phyloP scores from a whole-genome alignment of 805 yeast genomes.

The Wickerhamiella dianesei region DNA sequence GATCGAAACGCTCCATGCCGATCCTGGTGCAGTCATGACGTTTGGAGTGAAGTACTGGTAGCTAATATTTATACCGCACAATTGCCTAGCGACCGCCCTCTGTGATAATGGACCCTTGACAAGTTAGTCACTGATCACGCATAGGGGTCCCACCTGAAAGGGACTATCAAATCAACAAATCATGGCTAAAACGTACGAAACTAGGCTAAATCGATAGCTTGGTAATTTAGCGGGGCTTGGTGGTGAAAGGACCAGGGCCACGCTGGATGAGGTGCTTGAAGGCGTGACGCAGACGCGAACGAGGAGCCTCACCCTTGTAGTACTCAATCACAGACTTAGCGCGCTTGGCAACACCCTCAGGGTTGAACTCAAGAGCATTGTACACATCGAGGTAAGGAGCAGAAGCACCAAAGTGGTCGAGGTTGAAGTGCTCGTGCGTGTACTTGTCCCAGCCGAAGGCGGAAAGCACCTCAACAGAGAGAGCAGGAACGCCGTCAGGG shows the following conservation, averaged over 20 bases:
- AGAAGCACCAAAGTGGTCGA: constrained; percentile 92
- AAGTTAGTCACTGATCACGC: too few species aligned
- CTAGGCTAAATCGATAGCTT: not conserved
- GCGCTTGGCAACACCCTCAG: constrained; percentile 82
- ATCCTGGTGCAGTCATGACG: too few species aligned
- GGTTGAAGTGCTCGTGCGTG: constrained; percentile 93
- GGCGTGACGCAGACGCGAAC: constrained; percentile 52
- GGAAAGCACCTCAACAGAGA: constrained; percentile 88
- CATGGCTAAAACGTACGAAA: not conserved
- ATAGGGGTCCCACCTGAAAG: too few species aligned
- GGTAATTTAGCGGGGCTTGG: not conserved
- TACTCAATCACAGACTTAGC: constrained; percentile 65
- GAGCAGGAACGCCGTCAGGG: constrained; percentile 88
- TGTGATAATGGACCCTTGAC: too few species aligned
- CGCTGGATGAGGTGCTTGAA: constrained; percentile 19
- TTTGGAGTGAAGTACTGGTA: too few species aligned
- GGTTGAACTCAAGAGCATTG: constrained; percentile 78
- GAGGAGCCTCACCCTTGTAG: constrained; percentile 59
- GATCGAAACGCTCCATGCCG: not conserved
- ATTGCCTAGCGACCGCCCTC: too few species aligned
- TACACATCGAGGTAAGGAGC: constrained; percentile 77
- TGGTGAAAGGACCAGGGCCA: constrained; percentile 21
- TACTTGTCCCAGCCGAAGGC: constrained; percentile 88
- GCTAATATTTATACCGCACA: too few species aligned
- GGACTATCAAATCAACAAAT: too few species aligned